A percentile compares a stretch with the other conserved stretches of the same genome.
Conservation (phyloP, 495 filamentous ascomycete genomes). For the Penicillium cataractarum region DNA sequence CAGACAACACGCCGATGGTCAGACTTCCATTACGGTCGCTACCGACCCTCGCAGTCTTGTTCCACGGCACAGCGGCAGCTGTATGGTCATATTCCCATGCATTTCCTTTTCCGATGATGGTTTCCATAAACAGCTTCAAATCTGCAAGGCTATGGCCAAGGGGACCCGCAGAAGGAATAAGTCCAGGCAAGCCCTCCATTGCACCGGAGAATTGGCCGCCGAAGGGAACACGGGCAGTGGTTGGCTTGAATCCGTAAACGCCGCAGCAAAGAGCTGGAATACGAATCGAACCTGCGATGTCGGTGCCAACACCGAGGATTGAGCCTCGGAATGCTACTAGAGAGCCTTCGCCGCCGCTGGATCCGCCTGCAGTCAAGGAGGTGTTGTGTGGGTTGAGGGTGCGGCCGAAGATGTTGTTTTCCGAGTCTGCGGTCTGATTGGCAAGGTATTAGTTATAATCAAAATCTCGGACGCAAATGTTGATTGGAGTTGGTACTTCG, state of each 20-base stretch:
- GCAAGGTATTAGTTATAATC: not conserved
- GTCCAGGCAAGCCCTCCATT: slow-evolving; percentile 16
- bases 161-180: slow-evolving; percentile 48
- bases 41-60: not conserved
- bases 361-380: slow-evolving; percentile 55
- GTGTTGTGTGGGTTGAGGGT: slow-evolving; percentile 60
- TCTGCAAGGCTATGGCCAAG: slow-evolving; percentile 59
- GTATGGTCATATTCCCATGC: slow-evolving; percentile 44
- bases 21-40: slow-evolving; percentile 19
- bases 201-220: slow-evolving; percentile 26
- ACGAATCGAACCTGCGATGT: slow-evolving; percentile 64
- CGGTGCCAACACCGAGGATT: slow-evolving; percentile 62
- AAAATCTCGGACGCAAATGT: not conserved
- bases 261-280: slow-evolving; percentile 64
- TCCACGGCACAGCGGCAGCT: slow-evolving; percentile 25
- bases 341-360: slow-evolving; percentile 63
- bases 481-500: not conserved
- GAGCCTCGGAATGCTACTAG: slow-evolving; percentile 57
- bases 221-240: slow-evolving; percentile 53
- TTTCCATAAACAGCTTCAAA: slow-evolving; percentile 59
- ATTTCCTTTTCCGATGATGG: slow-evolving; percentile 49
- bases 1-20: slow-evolving; percentile 55
- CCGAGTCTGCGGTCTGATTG: slow-evolving; percentile 47
- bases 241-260: slow-evolving; percentile 66
- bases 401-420: slow-evolving; percentile 36